Base-by-base conservation (phyloP, 2,329 filamentous ascomycete species). In the Sarocladiaceae sp. region DNA sequence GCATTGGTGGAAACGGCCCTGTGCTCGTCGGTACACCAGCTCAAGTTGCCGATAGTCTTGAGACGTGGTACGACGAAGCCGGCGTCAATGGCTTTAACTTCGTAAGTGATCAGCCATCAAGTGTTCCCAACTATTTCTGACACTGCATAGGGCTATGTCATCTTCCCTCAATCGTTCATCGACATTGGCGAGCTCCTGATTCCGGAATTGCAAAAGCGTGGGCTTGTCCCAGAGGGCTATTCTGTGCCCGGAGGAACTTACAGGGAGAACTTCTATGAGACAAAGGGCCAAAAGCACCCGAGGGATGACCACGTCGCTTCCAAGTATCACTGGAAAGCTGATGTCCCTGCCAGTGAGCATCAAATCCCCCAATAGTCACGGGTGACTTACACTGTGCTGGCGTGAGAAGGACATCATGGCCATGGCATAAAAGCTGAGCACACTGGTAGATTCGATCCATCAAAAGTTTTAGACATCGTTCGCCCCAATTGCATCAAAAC, bases 31-130 rank as follows among this genome's bases (percentile, higher is more conserved):
- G 87, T 0, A 88, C 83, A 0, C 71, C 86, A 0, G 64, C 74
- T 15, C 78, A 82, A 57, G 84, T 89, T 1, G 86, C 83, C 0
- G 85, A 90, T 61, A 76, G 78, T 39, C 72, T 90, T 52, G 83
- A 90, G 66, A 66, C 72, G 1, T 90, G 86, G 86, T 72, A 88
- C 0, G 61, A 71, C 5, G 85, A 88, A 62, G 84, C 83, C 0
- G 86, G 88, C 57, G 78, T 90, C 1, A 86, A 90, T 61, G 86
- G 86, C 0, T 90, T 90, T 67, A 90, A 90, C 61, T 77, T 90
- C 63, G 84, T 84, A 63, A 70, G 79, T 66, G 6, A 36, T 2
- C 11, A 4, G n/a, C 18, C 5, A 2, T 8, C 44, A 5, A 11
- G 7, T 12, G 5, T 37, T 37, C 35, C 6, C 35, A 37, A 37